phyloP scores from a whole-genome alignment of 192 early-diverging fungal species.

The Funneliformis geosporum region DNA sequence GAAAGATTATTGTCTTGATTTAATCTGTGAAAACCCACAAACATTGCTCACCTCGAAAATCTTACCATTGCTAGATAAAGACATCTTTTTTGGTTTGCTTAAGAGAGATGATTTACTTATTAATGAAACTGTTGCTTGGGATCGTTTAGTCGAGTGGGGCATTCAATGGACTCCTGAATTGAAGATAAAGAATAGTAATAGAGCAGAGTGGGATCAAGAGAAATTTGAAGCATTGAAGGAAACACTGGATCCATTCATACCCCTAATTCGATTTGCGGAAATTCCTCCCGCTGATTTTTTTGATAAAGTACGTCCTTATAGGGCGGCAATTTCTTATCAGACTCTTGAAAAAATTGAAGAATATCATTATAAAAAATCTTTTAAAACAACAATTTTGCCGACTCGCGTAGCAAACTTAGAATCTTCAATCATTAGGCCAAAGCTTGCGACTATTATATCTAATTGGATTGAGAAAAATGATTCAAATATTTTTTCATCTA shows the following conservation, averaged over 20 bases:
- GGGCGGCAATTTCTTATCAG: background rate
- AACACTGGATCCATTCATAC: background rate
- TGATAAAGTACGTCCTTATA: conserved; percentile 13
- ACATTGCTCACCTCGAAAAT: conserved; percentile 1
- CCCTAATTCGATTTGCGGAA: conserved; percentile 11
- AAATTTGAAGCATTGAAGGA: conserved; percentile 6
- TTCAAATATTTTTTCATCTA: background rate
- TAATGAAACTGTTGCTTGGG: conserved; percentile 17
- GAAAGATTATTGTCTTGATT: conserved; percentile 14
- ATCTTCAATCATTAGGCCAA: background rate
- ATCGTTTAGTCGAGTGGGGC: conserved; percentile 14
- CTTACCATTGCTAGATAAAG: background rate
- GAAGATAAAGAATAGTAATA: background rate
- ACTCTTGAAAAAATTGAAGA: background rate
- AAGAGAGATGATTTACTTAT: background rate
- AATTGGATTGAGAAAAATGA: conserved; percentile 12
- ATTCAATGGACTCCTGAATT: background rate
- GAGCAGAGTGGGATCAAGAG: conserved; percentile 9
- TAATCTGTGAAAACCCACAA: background rate
- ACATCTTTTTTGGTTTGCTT: too few relatives aligned
- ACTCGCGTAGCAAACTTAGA: background rate
- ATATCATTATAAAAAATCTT: background rate
- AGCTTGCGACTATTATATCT: background rate
- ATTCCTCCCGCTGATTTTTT: background rate
- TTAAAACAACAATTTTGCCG: background rate